These are phyloP conservation scores for Rhexocercosporidium sp. DNA, from an alignment of 2,329 filamentous ascomycete species.

Conservation along the genomic window DNA sequence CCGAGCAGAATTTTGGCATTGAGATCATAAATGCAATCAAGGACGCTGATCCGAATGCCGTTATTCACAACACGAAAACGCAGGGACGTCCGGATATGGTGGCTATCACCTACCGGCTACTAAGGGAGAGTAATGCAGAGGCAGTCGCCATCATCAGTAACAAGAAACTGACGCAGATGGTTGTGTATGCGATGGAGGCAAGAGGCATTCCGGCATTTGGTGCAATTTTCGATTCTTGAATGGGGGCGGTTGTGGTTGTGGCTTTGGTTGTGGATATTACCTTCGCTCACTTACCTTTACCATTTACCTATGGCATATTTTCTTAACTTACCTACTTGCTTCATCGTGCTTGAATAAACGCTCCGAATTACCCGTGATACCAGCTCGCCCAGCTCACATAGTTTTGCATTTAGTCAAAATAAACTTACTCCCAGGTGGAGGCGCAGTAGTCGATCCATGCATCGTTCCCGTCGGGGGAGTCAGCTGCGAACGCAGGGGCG, in stretches of 20 bases:
- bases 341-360: too few species aligned
- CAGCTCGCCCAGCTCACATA: too few species aligned
- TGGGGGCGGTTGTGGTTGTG: background rate
- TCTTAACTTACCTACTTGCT: too few species aligned
- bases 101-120: slow-evolving; percentile 38
- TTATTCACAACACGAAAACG: slow-evolving; percentile 45
- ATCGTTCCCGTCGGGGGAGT: background rate
- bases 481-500: background rate
- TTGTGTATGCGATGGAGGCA: slow-evolving; percentile 47
- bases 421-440: background rate
- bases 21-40: slow-evolving; percentile 42
- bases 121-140: slow-evolving; percentile 43
- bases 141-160: slow-evolving; percentile 48
- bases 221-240: slow-evolving; percentile 46
- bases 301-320: too few species aligned
- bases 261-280: background rate
- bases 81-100: slow-evolving; percentile 45
- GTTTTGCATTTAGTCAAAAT: background rate
- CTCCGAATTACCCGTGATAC: too few species aligned
- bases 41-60: slow-evolving; percentile 41
- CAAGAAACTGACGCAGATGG: slow-evolving; percentile 44
- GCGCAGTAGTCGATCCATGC: background rate
- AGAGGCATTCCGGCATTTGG: slow-evolving; percentile 46
- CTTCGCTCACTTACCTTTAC: background rate
- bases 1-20: slow-evolving; percentile 43